Base-by-base conservation (phyloP, 2,329 filamentous ascomycete species). In the Hypocrella siamensis region DNA sequence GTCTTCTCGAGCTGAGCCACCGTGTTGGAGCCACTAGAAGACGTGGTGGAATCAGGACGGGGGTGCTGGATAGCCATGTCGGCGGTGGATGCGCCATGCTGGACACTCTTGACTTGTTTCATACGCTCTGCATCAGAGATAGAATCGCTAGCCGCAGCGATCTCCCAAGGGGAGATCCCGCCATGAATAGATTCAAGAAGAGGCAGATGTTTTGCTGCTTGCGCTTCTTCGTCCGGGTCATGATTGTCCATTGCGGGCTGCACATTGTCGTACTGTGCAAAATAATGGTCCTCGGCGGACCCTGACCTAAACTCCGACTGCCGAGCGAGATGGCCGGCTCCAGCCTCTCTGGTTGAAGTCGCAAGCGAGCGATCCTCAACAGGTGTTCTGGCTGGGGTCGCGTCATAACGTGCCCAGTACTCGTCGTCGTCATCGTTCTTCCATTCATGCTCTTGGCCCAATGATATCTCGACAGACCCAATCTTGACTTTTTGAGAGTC, bases 221-320 rank as follows among this genome's bases (percentile, higher is more conserved):
- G 42, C 3, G 45, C 57, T 35, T 63, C 75, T 54, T 84, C 79
- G 43, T 84, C 78, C n/a, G 80, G 80, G 41, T 86, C 80, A 49
- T 86, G 75, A 34, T 72, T 73, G 52, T 88, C 82, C 63, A 88
- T 73, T 19, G 80, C 80, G 3, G 81, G 79, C 48, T 88, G 81
- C 7, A 88, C 79, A 39, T 70, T 63, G 43, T 79, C 75, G 50
- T 90, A 88, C 47, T 78, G 74, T 14, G 77, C 71, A 51, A 73
- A 88, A 52, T 88, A 88, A 29, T 78, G 70, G 38, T 86, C 80
- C 15, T 62, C 60, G 6, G 60, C 58, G 8, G 53, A 39, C 24
- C 31, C 42, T 16, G 34, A 19, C 26, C 43, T 41, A 32, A 44
- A 44, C 21, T 46, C 36, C 10, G 31, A 16, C 5, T 15, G 11